Evolutionary conservation across 805 yeast species (phyloP).

Genomic region (Lipomyces starkeyi): DNA sequence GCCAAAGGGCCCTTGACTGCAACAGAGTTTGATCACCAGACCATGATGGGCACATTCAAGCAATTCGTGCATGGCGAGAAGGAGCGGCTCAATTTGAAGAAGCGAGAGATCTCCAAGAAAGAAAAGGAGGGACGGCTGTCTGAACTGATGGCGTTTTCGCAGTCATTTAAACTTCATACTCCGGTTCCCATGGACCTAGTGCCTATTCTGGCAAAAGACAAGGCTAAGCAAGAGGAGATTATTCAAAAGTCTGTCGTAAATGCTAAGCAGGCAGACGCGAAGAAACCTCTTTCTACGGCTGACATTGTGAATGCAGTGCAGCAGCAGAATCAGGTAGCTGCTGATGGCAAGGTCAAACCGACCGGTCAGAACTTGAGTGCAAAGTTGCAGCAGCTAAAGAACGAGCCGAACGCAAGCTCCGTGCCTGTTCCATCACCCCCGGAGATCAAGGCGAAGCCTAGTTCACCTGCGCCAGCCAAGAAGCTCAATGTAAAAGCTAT

Average conservation of each 20-base stretch:
- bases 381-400: constrained; percentile 25
- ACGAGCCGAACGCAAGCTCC: constrained; percentile 12
- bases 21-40: constrained; percentile 24
- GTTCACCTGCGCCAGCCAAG: constrained; percentile 47
- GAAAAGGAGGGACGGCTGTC: constrained; percentile 46
- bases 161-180: constrained; percentile 68
- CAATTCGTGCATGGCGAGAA: constrained; percentile 45
- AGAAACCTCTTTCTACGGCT: constrained; percentile 37
- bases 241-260: constrained; percentile 44
- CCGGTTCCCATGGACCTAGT: constrained; percentile 67
- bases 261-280: constrained; percentile 31
- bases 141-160: constrained; percentile 73
- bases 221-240: constrained; percentile 67
- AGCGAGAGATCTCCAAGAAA: constrained; percentile 40
- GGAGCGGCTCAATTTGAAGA: constrained; percentile 43
- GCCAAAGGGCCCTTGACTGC: neutral
- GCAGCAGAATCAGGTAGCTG: constrained; percentile 9
- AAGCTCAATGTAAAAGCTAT: constrained; percentile 64
- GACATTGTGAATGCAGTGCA: constrained; percentile 38
- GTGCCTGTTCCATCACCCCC: constrained; percentile 23
- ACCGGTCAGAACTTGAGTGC: constrained; percentile 11
- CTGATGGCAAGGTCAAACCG: constrained; percentile 1
- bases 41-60: constrained; percentile 44
- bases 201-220: constrained; percentile 73
- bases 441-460: constrained; percentile 25